Evolutionary conservation across 257 asterid species (phyloP), one percentile per base, ranked within the genome.

Genomic region (Lantana camara): DNA sequence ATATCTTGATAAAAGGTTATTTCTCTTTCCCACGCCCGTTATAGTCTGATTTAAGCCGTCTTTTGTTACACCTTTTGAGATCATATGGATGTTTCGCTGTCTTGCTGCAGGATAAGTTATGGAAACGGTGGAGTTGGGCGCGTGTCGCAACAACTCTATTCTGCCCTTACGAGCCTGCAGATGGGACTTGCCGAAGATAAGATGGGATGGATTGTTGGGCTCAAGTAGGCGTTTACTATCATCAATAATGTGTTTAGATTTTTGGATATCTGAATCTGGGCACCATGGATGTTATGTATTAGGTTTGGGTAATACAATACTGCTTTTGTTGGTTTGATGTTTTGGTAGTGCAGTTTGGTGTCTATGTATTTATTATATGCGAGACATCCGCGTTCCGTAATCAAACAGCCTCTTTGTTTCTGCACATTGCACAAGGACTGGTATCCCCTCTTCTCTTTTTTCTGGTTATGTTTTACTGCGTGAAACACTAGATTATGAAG

Each of bases 181-280:
- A 89, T 87, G 96, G 98, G 98, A 73, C 80, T 90, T 14, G 51
- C 85, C 29, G 90, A 82, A 72, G 94, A 93, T 69, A 78, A 81
- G 67, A 79, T 89, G 97, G 82, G 80, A 35, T 93, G 97, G 98
- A 76, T 73, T 14, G 65, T 81, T 49, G 88, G 71, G 79, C 85
- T 92, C 23, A 85, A 89, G 74, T 85, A 86, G 73, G 42, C 48
- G 5, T 51, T 41, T 20, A 12, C 4, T 35, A 35, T 35, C 11
- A 35, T 53, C 27, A 27, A 0, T 22, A n/a, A 15, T 27, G 68
- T 60, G 48, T 62, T 50, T 34, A 34, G 7, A 16, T 58, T 50
- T 48, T 6, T 59, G 29, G 34, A 29, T 22, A 4, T 32, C 60
- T 46, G 47, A 5, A 24, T 27, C 45, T 16, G 13, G 16, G 57